Base-by-base conservation (phyloP, 75 land plant species). In the Isoetes taiwanensis region DNA sequence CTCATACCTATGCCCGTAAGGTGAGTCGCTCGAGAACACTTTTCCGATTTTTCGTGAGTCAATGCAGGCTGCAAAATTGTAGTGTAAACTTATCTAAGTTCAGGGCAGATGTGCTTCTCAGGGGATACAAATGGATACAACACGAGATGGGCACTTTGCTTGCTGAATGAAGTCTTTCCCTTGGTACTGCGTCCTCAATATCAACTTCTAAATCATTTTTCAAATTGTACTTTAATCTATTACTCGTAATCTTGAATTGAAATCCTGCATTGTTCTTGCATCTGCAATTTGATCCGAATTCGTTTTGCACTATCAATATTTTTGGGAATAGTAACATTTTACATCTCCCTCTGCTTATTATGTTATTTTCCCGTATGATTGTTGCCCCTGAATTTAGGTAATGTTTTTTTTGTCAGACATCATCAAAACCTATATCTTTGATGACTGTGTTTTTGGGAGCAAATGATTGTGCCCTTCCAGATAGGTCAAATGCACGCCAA, bases 51-150 rank as follows among this genome's bases (percentile, higher is more conserved):
- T 52, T 24, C 23, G n/a, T 1, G n/a, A 21, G 11, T 1, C 0
- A 27, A 14, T 38, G 17, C 9, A 31, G 8, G n/a, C 35, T 41
- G 9, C 5, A 46, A n/a, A n/a, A n/a, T n/a, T n/a, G n/a, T n/a
- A n/a, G n/a, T n/a, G n/a, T n/a, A n/a, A n/a, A n/a, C n/a, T n/a
- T n/a, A n/a, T n/a, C n/a, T n/a, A n/a, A n/a, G n/a, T n/a, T n/a
- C n/a, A n/a, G n/a, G 96, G 91, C 82, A 52, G 90, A 90, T 73
- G 72, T 90, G 11, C 28, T 82, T 11, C 56, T 78, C 34, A 85
- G 96, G 35, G 96, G 96, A 1, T 90, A 85, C 63, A 78, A n/a
- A 90, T 61, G 96, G 96, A 0, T 90, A 90, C 74, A 90, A 82
- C 67, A 90, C 83, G 20, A 74, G 90, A 58, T 85, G 86, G 96